Conservation (phyloP, 257 asterid genomes). For the Solanum stenotomum region DNA sequence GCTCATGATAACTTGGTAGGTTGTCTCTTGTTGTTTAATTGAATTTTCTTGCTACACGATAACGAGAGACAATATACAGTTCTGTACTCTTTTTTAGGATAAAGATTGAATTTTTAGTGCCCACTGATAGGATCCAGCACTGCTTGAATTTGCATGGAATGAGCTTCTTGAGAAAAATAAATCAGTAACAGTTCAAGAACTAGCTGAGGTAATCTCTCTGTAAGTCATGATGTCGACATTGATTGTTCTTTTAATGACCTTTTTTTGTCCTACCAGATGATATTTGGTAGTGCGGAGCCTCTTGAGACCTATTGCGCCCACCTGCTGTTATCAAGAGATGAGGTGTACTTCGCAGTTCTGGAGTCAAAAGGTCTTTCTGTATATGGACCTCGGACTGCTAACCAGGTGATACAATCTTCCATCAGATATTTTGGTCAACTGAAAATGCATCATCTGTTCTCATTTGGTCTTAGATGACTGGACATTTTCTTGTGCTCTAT, state of each 20-base stretch:
- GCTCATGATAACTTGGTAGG: slow-evolving; percentile 78
- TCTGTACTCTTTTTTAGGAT: not conserved
- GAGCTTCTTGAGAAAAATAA: slow-evolving; percentile 86
- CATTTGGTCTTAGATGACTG: not conserved
- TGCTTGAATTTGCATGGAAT: slow-evolving; percentile 93
- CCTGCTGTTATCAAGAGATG: slow-evolving; percentile 74
- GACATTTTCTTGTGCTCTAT: not conserved
- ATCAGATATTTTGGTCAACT: not conserved
- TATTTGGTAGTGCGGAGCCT: slow-evolving; percentile 92
- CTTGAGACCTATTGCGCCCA: slow-evolving; percentile 90
- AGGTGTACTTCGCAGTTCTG: slow-evolving; percentile 54
- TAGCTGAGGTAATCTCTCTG: slow-evolving; percentile 69
- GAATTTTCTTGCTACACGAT: slow-evolving; percentile 5
- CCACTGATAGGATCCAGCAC: slow-evolving; percentile 57
- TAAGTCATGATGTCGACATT: slow-evolving; percentile 3
- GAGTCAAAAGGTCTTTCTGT: slow-evolving; percentile 59
- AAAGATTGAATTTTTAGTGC: slow-evolving; percentile 2
- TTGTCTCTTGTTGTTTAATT: slow-evolving; percentile 9
- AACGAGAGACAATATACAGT: not conserved
- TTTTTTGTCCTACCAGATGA: slow-evolving; percentile 63
- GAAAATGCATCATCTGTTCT: not conserved
- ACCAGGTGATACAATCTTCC: slow-evolving; percentile 41
- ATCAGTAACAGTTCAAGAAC: slow-evolving; percentile 63
- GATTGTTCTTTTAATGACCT: slow-evolving; percentile 30
- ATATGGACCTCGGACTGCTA: slow-evolving; percentile 79